Conservation (phyloP, 1,139 yeast genomes). For the Saccharomyces uvarum region DNA sequence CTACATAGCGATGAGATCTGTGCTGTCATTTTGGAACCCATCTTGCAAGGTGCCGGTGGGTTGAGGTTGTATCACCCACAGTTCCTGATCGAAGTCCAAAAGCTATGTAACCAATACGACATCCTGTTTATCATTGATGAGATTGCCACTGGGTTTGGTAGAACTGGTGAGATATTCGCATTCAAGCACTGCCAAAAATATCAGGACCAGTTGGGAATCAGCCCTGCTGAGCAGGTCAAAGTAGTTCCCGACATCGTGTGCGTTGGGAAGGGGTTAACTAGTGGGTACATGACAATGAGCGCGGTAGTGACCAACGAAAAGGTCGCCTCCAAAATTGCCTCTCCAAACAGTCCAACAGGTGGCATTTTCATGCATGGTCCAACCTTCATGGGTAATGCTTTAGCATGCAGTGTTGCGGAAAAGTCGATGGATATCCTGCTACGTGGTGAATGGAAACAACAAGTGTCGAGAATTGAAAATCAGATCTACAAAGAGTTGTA, state of each 20-base stretch:
- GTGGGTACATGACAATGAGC: conserved; percentile 31
- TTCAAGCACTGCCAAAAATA: conserved; percentile 21
- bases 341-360: conserved; percentile 14
- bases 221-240: conserved; percentile 14
- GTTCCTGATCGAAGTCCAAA: conserved; percentile 28
- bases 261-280: conserved; percentile 31
- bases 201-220: conserved; percentile 11
- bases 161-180: conserved; percentile 32
- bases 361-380: conserved; percentile 33
- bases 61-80: conserved; percentile 31
- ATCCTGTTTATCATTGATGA: conserved; percentile 33
- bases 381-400: conserved; percentile 35
- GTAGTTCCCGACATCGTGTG: conserved; percentile 32
- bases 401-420: conserved; percentile 33
- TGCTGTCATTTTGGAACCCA: conserved; percentile 34
- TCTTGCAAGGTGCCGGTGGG: conserved; percentile 37
- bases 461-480: conserved; percentile 21
- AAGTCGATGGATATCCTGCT: conserved; percentile 29
- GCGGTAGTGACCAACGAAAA: conserved; percentile 28
- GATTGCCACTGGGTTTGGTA: conserved; percentile 34
- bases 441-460: conserved; percentile 22
- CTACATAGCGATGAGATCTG: conserved; percentile 29
- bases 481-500: conserved; percentile 22
- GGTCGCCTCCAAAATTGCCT: conserved; percentile 13
- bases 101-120: conserved; percentile 29